Evolutionary conservation across 352 stramenopile species (phyloP).

Genomic region (Globisporangium radiosum): DNA sequence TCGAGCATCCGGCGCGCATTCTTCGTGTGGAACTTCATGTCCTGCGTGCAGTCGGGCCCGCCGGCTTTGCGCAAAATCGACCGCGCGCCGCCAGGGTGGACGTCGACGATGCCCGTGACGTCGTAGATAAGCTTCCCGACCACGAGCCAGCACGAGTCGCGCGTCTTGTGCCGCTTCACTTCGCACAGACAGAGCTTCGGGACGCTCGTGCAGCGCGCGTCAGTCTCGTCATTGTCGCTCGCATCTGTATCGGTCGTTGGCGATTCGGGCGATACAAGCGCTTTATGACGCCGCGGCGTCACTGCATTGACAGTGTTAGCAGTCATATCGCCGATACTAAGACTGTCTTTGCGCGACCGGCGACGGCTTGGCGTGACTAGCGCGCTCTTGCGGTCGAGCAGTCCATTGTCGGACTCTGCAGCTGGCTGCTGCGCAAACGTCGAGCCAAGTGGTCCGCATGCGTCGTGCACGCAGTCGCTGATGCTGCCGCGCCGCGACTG

Average conservation of each 20-base stretch:
- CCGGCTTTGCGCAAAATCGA: conserved; percentile 81
- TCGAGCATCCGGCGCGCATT: conserved; percentile 67
- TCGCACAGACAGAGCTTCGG: conserved; percentile 78
- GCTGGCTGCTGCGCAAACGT: conserved; percentile 7
- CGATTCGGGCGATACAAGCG: too few relatives aligned
- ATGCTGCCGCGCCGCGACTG: conserved; percentile 14
- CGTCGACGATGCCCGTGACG: conserved; percentile 66
- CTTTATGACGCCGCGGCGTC: too few relatives aligned
- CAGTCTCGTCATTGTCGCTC: too few relatives aligned
- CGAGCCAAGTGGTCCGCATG: conserved; percentile 35
- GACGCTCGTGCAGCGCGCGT: conserved; percentile 40
- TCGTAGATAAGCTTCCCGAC: conserved; percentile 85
- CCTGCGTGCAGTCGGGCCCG: conserved; percentile 56
- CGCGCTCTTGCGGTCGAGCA: conserved; percentile 5
- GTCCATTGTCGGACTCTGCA: background rate
- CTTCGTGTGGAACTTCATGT: conserved; percentile 84
- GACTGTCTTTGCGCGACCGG: conserved; percentile 26
- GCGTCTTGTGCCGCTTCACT: conserved; percentile 77
- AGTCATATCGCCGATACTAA: too few relatives aligned
- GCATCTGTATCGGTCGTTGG: too few relatives aligned
- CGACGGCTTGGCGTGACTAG: conserved; percentile 12
- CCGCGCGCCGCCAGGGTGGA: conserved; percentile 68
- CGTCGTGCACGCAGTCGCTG: conserved; percentile 31
- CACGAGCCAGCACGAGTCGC: conserved; percentile 94
- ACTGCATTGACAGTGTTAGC: too few relatives aligned